Evolutionary conservation across 2,329 filamentous ascomycete genomes (phyloP), one percentile per base, ranked within the genome.

Genomic region (Diaporthe sp.): DNA sequence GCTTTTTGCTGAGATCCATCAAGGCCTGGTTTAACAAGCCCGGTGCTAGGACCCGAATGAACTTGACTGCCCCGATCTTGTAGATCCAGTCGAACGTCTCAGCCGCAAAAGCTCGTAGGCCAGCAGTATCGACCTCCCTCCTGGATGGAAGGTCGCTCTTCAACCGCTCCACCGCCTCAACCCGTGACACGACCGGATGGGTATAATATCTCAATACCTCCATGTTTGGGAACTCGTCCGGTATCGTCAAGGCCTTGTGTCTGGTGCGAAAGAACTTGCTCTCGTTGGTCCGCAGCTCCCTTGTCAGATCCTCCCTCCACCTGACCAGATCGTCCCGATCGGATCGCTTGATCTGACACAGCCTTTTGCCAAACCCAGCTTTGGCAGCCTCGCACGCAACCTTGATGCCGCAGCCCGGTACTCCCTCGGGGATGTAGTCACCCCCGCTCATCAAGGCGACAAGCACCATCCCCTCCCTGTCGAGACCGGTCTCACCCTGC

Each of bases 361-460:
- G 84, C 47, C 93, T 90, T 74, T 88, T 90, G 2, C 96, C 97
- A 82, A 96, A 98, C 0, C 96, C 95, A 70, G 95, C 97, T 79
- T 91, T 91, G 44, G 96, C 96, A 71, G 97, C 97, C 81, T 98
- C 95, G 77, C 94, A 97, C 0, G 97, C 96, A 15, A 96, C 87
- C 80, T 96, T 97, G 65, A 95, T 91, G 2, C 97, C 97, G 78
- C 96, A 97, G 6, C 94, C 94, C 0, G 94, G 92, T 19, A 99
- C 93, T 0, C 97, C 97, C 72, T 95, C 94, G 0, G 96, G 94
- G 0, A 96, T 87, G 79, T 99, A 99, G 82, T 99, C 97, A 9
- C 97, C 97, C 10, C 97, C 97, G 78, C 96, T 98, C 90, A 99
- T 95, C 75, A 99, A 86, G 0, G 97, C 97, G 27, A 98, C 93